Evolutionary conservation across 2,329 filamentous ascomycete species (phyloP).

Genomic region (Claviceps digitariae): DNA sequence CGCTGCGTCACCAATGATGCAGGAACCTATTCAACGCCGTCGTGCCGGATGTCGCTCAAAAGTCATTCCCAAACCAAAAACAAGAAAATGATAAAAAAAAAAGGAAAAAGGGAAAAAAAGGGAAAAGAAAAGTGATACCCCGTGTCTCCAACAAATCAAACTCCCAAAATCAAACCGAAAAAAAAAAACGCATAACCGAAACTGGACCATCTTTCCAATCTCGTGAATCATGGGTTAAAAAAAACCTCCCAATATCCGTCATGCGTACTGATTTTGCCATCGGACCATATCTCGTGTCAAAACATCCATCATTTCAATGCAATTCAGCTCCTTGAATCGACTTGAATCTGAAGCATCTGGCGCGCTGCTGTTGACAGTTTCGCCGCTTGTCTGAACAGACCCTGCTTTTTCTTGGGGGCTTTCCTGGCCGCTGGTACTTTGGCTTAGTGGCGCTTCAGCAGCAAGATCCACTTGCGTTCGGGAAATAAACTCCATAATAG

Average conservation of each 20-base stretch:
- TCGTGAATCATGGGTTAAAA: background rate
- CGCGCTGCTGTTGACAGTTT: slow-evolving; percentile 13
- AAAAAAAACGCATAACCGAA: background rate
- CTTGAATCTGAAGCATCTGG: slow-evolving; percentile 17
- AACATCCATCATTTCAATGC: slow-evolving; percentile 82
- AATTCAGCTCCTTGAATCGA: slow-evolving; percentile 63
- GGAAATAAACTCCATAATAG: slow-evolving; percentile 80
- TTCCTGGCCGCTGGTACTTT: slow-evolving; percentile 18
- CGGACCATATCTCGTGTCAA: slow-evolving; percentile 67
- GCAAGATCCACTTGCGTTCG: slow-evolving; percentile 81
- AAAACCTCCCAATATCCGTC: slow-evolving; percentile 4
- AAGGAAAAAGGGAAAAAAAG: background rate
- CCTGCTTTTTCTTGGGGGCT: slow-evolving; percentile 22
- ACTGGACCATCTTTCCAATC: background rate
- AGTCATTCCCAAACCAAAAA: slow-evolving; percentile 2
- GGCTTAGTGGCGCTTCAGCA: slow-evolving; percentile 40
- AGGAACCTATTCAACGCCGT: slow-evolving; percentile 7
- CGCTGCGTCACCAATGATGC: slow-evolving; percentile 4
- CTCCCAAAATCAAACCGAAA: background rate
- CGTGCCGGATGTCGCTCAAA: background rate
- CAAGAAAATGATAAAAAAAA: background rate
- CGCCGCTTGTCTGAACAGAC: slow-evolving; percentile 22
- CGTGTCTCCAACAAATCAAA: background rate
- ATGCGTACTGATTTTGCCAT: slow-evolving; percentile 64
- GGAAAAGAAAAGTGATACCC: background rate